Conservation (phyloP, 2,329 filamentous ascomycete species). For the Emydomyces testavorans region DNA sequence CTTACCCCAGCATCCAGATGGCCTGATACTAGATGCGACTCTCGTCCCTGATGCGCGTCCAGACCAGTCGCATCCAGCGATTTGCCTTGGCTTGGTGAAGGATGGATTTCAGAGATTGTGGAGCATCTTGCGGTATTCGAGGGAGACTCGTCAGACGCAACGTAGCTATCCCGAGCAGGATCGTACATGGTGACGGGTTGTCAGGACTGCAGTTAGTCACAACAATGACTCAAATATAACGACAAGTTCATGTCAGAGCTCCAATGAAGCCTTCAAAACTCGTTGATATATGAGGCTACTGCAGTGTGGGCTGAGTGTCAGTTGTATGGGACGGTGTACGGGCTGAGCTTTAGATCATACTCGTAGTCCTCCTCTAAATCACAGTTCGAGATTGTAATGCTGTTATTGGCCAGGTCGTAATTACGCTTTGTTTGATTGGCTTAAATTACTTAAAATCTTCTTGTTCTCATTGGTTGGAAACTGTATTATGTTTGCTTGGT, state of each 20-base stretch:
- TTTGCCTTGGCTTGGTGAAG: constrained; percentile 11
- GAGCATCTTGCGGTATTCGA: constrained; percentile 14
- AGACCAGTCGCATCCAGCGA: neutral
- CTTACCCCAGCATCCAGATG: neutral
- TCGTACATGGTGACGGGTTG: constrained; percentile 22
- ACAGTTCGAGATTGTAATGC: no score
- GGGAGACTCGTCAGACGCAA: constrained; percentile 19
- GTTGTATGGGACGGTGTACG: no score
- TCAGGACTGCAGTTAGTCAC: neutral
- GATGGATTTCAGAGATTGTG: constrained; percentile 12
- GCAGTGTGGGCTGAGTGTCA: no score
- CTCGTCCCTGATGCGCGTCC: neutral
- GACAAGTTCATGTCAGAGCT: no score
- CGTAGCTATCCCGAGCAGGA: constrained; percentile 27
- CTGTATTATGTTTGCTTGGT: no score
- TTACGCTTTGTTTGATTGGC: no score
- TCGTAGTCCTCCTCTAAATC: no score
- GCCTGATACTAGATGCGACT: neutral
- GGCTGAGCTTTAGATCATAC: no score
- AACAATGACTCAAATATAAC: neutral
- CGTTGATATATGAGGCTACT: neutral
- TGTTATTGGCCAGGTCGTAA: no score
- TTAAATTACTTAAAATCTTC: no score
- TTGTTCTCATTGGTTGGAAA: no score
- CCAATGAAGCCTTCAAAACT: neutral